Conservation (phyloP, 495 filamentous ascomycete species). For the Corynascus novoguineensis region DNA sequence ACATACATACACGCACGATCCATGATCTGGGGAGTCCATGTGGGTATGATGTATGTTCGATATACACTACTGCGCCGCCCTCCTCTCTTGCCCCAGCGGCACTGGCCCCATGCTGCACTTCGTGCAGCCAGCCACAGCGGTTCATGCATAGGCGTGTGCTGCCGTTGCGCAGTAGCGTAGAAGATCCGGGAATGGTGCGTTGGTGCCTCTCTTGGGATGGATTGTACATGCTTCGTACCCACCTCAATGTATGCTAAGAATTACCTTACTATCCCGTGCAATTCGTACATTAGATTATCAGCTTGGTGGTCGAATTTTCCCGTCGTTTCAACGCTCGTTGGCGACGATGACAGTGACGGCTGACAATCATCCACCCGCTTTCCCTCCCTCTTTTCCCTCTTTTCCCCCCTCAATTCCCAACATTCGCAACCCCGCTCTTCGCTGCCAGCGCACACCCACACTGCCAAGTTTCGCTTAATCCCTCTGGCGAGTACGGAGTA, state of each 20-base stretch:
- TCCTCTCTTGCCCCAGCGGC: neutral
- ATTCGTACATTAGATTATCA: too few species aligned
- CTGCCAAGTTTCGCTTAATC: too few species aligned
- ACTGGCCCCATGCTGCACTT: neutral
- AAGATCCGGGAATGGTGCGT: slow-evolving; percentile 6
- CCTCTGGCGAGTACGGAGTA: too few species aligned
- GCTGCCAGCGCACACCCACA: neutral
- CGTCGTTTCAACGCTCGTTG: neutral
- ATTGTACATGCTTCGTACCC: too few species aligned
- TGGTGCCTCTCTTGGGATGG: neutral
- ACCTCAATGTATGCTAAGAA: too few species aligned
- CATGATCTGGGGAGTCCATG: neutral
- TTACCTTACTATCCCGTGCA: neutral
- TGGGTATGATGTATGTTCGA: neutral
- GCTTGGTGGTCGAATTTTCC: too few species aligned
- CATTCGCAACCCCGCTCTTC: too few species aligned
- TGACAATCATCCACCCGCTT: neutral
- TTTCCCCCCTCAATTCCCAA: neutral
- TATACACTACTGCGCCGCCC: neutral
- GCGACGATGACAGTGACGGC: neutral
- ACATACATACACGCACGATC: neutral
- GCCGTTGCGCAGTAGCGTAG: slow-evolving; percentile 12
- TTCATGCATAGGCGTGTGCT: slow-evolving; percentile 13
- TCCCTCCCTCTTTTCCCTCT: neutral
- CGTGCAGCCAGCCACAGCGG: slow-evolving; percentile 14